Evolutionary conservation across 2,329 filamentous ascomycete genomes (phyloP), one percentile per base, ranked within the genome.

Genomic region (Beauveria sp.): DNA sequence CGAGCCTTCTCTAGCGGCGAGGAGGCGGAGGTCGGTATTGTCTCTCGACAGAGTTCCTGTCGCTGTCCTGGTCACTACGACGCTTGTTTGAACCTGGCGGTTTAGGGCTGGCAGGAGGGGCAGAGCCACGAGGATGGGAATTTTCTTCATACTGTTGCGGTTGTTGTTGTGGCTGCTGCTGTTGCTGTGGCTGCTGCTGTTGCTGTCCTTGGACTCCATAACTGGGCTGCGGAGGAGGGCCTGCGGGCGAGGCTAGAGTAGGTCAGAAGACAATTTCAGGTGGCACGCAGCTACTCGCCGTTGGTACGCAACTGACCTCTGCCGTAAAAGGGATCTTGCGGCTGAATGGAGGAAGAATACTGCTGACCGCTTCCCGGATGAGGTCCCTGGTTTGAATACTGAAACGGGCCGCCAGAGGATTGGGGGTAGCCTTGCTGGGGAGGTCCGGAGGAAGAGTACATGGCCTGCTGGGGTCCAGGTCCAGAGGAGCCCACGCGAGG

Each of bases 281-380:
- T 46, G 26, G 48, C 49, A 43, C 48, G 26, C 57, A 60, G 46
- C 57, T 60, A 60, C 40, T 60, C 57, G 66, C 64, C 66, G 63
- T 64, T 62, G 69, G 69, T 67, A 70, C 73, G 67, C 66, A 70
- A 86, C 80, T 80, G 80, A 83, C 84, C 83, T 79, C 83, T 83
- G 76, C 82, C 82, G 67, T 81, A 83, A 66, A 80, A 79, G 51
- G 82, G 75, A 71, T 85, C 83, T 70, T 76, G 71, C 64, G 80
- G 76, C 68, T 81, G 80, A 66, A 76, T 74, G 50, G 75, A 69
- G 58, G 72, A 60, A 40, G 57, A 67, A 64, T 76, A 76, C 42
- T 74, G 69, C 64, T 68, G 68, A 56, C 69, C 63, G 53, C 65
- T 63, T 61, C 66, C 66, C 66, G 67, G 69, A 64, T 68, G 69